phyloP scores from a whole-genome alignment of 768 basidiomycete genomes.

The Russula sp. region DNA sequence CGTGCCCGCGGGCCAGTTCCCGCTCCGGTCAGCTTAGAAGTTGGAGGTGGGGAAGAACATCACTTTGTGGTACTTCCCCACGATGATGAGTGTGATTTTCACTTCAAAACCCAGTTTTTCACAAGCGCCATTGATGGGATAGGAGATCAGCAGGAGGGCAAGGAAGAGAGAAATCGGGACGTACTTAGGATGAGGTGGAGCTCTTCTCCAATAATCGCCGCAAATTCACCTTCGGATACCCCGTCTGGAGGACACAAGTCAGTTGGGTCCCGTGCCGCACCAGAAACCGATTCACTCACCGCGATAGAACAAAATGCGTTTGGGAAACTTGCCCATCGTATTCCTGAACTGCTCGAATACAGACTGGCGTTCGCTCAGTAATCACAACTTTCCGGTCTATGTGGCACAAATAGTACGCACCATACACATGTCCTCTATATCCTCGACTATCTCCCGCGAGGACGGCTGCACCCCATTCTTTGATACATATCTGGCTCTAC shows the following conservation, averaged over 20 bases:
- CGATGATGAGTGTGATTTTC: constrained; percentile 67
- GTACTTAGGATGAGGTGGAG: constrained; percentile 51
- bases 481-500: constrained; percentile 60
- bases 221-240: constrained; percentile 49
- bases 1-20: constrained; percentile 69
- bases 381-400: background rate
- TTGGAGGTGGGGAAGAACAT: constrained; percentile 43
- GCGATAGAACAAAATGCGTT: constrained; percentile 67
- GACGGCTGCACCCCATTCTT: constrained; percentile 57
- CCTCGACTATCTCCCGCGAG: constrained; percentile 67
- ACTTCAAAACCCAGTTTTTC: constrained; percentile 44
- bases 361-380: background rate
- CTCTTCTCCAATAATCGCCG: constrained; percentile 39
- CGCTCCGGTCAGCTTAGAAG: constrained; percentile 30
- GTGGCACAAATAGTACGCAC: constrained; percentile 30
- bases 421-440: constrained; percentile 55
- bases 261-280: background rate
- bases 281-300: constrained; percentile 33
- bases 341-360: constrained; percentile 54
- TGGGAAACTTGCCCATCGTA: constrained; percentile 41
- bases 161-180: background rate
- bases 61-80: constrained; percentile 69
- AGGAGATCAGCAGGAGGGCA: background rate
- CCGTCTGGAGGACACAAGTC: constrained; percentile 32
- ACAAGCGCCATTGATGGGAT: constrained; percentile 47